Evolutionary conservation across 2,329 filamentous ascomycete genomes (phyloP).

Genomic region (Rutstroemia sp.): DNA sequence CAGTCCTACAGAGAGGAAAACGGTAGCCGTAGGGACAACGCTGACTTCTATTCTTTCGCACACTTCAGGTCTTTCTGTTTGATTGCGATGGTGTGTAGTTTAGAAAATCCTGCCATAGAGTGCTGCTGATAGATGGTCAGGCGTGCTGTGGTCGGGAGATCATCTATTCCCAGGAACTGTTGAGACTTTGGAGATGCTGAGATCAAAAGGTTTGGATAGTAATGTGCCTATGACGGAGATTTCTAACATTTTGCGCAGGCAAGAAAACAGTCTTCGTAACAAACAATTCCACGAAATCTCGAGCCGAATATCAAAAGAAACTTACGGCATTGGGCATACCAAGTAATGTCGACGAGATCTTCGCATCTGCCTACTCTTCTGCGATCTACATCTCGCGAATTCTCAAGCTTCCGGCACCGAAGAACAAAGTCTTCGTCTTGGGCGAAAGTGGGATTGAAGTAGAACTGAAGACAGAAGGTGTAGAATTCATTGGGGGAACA

Average conservation of each 20-base stretch:
- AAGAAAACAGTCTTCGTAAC: constrained; percentile 95
- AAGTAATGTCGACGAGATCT: constrained; percentile 79
- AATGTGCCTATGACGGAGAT: background rate
- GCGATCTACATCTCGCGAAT: constrained; percentile 95
- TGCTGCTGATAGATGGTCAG: constrained; percentile 36
- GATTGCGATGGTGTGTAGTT: constrained; percentile 81
- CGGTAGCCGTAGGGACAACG: constrained; percentile 2
- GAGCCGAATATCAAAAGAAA: constrained; percentile 87
- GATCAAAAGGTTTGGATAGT: constrained; percentile 55
- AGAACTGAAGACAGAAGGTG: constrained; percentile 72
- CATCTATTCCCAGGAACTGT: constrained; percentile 78
- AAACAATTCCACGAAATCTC: constrained; percentile 97
- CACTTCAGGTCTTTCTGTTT: constrained; percentile 72
- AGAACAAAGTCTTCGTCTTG: constrained; percentile 90
- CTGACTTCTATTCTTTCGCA: constrained; percentile 17
- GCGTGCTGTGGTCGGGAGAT: constrained; percentile 94
- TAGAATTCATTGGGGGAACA: constrained; percentile 80
- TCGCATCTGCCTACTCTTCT: constrained; percentile 85
- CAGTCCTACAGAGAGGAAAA: constrained; percentile 11
- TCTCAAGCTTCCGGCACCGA: constrained; percentile 66
- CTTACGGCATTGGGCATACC: constrained; percentile 75
- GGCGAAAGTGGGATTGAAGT: constrained; percentile 88
- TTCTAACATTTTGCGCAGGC: constrained; percentile 41
- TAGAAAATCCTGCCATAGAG: background rate
- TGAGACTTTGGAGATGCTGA: constrained; percentile 77